A percentile compares a stretch with the other conserved stretches of the same genome.
Evolutionary conservation across 768 basidiomycete species (phyloP).

Genomic region (Cystofilobasidium capitatum): DNA sequence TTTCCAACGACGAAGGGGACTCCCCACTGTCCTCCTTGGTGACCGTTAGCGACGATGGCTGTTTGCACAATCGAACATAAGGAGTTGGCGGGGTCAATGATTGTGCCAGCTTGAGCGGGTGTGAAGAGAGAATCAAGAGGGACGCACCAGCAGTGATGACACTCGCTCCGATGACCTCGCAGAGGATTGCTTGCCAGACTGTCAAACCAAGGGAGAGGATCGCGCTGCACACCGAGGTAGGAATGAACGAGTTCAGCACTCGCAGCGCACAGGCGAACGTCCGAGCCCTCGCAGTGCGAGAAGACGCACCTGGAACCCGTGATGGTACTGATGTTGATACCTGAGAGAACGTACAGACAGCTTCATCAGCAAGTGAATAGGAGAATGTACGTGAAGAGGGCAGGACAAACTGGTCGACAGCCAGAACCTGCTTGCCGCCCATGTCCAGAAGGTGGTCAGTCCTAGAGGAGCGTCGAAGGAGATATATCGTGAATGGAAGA

Average conservation of each 20-base stretch:
- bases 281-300: conserved; percentile 28
- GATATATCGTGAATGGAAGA: no score
- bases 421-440: no score
- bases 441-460: no score
- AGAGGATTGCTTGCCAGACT: conserved; percentile 32
- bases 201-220: background rate
- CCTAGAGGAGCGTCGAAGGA: no score
- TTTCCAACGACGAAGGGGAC: conserved; percentile 37
- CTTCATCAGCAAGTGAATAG: background rate
- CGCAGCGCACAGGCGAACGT: background rate
- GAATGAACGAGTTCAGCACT: no score
- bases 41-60: conserved; percentile 26
- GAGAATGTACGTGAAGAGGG: background rate
- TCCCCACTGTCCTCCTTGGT: conserved; percentile 32
- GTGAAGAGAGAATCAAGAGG: background rate
- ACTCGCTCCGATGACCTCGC: conserved; percentile 14
- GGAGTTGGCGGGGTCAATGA: conserved; percentile 12
- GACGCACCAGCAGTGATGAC: background rate
- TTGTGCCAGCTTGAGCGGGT: background rate
- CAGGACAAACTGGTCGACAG: background rate
- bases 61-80: no score
- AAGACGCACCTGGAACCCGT: conserved; percentile 32
- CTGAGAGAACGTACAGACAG: background rate
- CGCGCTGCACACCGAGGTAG: no score
- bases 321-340: conserved; percentile 33